These are phyloP conservation scores for Vigna reflexopilosa DNA, from an alignment of 306 rosid genomes.

Conservation along the genomic window DNA sequence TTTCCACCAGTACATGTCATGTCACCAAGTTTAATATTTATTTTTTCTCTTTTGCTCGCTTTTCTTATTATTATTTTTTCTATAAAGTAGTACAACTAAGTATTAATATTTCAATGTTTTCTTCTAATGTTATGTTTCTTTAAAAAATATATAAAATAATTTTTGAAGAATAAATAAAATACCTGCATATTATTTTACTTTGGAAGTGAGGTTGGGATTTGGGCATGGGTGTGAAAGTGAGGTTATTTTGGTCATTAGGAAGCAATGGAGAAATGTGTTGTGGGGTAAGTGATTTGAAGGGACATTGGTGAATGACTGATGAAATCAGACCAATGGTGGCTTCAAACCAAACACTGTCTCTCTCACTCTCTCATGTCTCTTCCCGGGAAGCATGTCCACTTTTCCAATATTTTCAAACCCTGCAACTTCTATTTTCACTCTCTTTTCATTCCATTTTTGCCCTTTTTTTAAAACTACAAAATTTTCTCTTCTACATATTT, in stretches of 20 bases:
- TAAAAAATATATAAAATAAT: too few species aligned
- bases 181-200: too few species aligned
- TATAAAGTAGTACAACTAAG: too few species aligned
- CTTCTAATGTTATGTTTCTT: too few species aligned
- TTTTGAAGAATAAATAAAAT: too few species aligned
- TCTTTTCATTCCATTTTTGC: not conserved
- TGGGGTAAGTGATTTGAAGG: conserved; percentile 35
- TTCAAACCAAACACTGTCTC: conserved; percentile 19
- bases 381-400: conserved; percentile 36
- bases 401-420: conserved; percentile 36
- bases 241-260: conserved; percentile 43
- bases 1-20: conserved; percentile 35
- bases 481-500: too few species aligned
- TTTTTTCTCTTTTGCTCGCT: not conserved
- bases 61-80: not conserved
- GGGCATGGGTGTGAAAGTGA: not conserved
- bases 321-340: conserved; percentile 11
- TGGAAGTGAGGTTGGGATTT: conserved; percentile 32
- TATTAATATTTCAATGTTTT: too few species aligned
- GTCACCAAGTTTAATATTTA: not conserved
- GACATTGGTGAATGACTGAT: conserved; percentile 2
- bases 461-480: not conserved
- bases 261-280: not conserved
- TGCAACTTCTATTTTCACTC: not conserved
- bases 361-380: conserved; percentile 39